Percentiles rank a stretch among this genome's conserved stretches.
phyloP scores from a whole-genome alignment of 2,329 filamentous ascomycete genomes.

The Epichloe brachyelytri region DNA sequence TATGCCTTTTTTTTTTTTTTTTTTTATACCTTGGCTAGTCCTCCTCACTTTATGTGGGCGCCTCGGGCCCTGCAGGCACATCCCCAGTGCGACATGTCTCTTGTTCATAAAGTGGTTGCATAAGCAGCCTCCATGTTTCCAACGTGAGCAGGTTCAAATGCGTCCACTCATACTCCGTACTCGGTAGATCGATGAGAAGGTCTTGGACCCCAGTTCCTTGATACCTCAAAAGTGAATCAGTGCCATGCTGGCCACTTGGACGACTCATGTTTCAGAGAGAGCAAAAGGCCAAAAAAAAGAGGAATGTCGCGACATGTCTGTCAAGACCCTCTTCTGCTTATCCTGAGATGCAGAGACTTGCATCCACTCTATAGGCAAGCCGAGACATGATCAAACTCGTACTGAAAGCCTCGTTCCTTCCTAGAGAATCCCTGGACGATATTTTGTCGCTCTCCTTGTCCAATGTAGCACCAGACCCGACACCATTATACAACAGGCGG shows the following conservation, averaged over 20 bases:
- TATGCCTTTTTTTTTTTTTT: too few relatives aligned
- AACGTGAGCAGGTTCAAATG: not conserved
- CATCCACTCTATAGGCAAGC: too few relatives aligned
- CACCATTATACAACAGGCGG: not conserved
- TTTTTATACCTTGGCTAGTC: too few relatives aligned
- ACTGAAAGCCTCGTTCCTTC: not conserved
- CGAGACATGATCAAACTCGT: not conserved
- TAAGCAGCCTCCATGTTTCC: not conserved
- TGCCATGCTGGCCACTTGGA: not conserved
- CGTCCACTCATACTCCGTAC: not conserved
- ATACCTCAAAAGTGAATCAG: not conserved
- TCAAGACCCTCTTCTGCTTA: too few relatives aligned
- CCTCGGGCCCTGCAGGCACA: too few relatives aligned
- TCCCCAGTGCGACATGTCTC: not conserved
- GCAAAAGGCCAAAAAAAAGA: too few relatives aligned
- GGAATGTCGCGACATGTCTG: too few relatives aligned
- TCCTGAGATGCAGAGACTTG: not conserved
- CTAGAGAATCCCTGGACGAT: not conserved
- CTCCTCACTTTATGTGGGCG: too few relatives aligned
- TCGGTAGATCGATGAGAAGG: not conserved
- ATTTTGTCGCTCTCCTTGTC: not conserved
- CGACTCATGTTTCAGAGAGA: too few relatives aligned
- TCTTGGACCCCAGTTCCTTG: too few relatives aligned
- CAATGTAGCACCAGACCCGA: not conserved
- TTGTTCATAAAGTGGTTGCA: slow-evolving; percentile 3